Evolutionary conservation across 2,329 filamentous ascomycete genomes (phyloP).

Genomic region (Rutstroemia sp.): DNA sequence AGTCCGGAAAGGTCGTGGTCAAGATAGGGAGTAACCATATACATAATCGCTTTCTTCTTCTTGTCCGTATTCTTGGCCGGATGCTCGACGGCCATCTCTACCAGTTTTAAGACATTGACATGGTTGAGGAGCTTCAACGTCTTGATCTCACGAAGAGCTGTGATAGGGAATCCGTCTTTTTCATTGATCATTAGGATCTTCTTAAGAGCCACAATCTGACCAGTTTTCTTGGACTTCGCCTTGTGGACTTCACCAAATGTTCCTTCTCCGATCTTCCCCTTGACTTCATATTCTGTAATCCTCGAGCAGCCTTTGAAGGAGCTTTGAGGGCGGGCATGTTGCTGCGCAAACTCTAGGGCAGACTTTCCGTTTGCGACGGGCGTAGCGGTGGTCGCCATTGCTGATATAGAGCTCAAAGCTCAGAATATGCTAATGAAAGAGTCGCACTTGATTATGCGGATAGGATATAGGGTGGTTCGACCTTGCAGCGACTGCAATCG

Average conservation of each 20-base stretch:
- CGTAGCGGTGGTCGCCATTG: constrained; percentile 8
- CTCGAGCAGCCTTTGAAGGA: constrained; percentile 75
- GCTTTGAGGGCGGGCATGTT: constrained; percentile 12
- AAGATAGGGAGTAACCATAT: constrained; percentile 99
- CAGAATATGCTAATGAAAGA: background rate
- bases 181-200: constrained; percentile 99
- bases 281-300: constrained; percentile 71
- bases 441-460: background rate
- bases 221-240: constrained; percentile 68
- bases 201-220: constrained; percentile 78
- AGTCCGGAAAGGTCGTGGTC: constrained; percentile 97
- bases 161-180: constrained; percentile 99
- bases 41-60: constrained; percentile 79
- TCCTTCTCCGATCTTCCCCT: constrained; percentile 84
- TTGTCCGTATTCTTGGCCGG: constrained; percentile 54
- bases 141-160: constrained; percentile 94
- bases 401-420: background rate
- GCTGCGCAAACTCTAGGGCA: constrained; percentile 16
- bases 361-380: constrained; percentile 17
- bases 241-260: constrained; percentile 98
- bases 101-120: constrained; percentile 74
- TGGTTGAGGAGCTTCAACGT: constrained; percentile 93
- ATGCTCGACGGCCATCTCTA: constrained; percentile 94
- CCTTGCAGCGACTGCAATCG: background rate
- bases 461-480: background rate